Evolutionary conservation across 2,329 filamentous ascomycete species (phyloP).

Genomic region (Alternaria conjuncta): DNA sequence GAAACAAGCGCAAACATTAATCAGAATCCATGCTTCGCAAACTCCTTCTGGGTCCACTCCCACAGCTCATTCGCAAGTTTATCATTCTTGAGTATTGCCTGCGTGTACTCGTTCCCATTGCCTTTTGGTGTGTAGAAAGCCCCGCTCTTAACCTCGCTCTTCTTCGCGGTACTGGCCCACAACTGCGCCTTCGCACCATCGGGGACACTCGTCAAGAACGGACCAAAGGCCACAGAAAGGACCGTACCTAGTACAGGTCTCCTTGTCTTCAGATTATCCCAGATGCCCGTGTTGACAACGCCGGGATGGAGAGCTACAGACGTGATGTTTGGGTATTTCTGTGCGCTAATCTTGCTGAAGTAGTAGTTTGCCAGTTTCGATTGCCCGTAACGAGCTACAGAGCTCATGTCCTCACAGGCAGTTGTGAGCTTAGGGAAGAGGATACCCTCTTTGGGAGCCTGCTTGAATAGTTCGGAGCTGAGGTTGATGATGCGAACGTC

Average conservation of each 20-base stretch:
- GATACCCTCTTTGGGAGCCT: slow-evolving; percentile 38
- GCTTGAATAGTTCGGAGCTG: slow-evolving; percentile 27
- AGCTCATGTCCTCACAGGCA: neutral
- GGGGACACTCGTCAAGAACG: slow-evolving; percentile 6
- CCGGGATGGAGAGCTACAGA: slow-evolving; percentile 54
- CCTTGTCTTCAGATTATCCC: neutral
- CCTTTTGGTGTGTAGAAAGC: slow-evolving; percentile 51
- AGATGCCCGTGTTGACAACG: slow-evolving; percentile 46
- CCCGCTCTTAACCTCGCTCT: slow-evolving; percentile 41
- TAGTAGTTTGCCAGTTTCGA: slow-evolving; percentile 57
- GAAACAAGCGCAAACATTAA: neutral
- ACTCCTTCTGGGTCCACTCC: slow-evolving; percentile 30
- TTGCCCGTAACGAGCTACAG: slow-evolving; percentile 46
- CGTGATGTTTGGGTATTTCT: slow-evolving; percentile 51
- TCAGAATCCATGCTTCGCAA: slow-evolving; percentile 9
- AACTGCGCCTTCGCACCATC: slow-evolving; percentile 44
- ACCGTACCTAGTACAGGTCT: neutral
- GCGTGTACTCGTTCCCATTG: slow-evolving; percentile 1
- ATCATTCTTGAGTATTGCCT: slow-evolving; percentile 12
- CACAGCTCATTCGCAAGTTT: slow-evolving; percentile 23
- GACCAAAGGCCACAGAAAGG: neutral
- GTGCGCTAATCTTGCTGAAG: slow-evolving; percentile 48
- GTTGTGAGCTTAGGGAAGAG: slow-evolving; percentile 41
- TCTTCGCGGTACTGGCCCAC: slow-evolving; percentile 53
- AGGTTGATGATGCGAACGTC: slow-evolving; percentile 53